Base-by-base conservation (phyloP, 1,139 yeast species). In the Kodamaea derodonti region DNA sequence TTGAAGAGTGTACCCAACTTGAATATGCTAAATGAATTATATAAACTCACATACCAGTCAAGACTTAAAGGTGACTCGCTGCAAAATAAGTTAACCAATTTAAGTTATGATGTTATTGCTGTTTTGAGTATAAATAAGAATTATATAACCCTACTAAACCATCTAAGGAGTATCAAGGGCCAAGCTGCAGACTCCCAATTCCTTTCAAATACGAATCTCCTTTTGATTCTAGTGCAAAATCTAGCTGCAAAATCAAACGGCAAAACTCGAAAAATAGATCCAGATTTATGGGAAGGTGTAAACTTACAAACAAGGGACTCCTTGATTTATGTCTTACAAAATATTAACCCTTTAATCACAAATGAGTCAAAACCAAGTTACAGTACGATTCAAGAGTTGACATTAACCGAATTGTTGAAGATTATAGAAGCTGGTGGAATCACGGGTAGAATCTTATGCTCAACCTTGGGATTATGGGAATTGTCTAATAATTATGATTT, bases 21-120 rank as follows among this genome's bases (percentile, higher is more conserved):
- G 46, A 51, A 51, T 24, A 44, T 66, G 20, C 56, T 65, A 25
- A 65, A 65, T 37, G 75, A 69, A 37, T 44, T 65, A 30, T 68
- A 66, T 48, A 66, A 68, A 42, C 48, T 68, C 20, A 58, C 62
- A 27, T 68, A 67, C 40, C 73, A 66, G 38, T 40, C 62, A 27
- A 40, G 74, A 24, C 46, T 67, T 25, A 43, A 41, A 16, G 28
- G 17, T 14, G 9, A 14, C 14, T 8, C 28, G 8, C 34, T 46
- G 16, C 46, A 51, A 30, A 32, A 35, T 4, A 52, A 53, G 18
- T 45, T 65, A 32, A 49, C 51, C 30, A 62, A 60, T 37, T 45
- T 64, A 29, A 60, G 65, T 35, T 67, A 56, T 43, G 65, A 62
- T 40, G 54, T 62, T 10, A 49, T 60, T 24, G 61, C 60, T 9